phyloP scores from a whole-genome alignment of 768 basidiomycete species.

The Gelatoporia subvermispora region DNA sequence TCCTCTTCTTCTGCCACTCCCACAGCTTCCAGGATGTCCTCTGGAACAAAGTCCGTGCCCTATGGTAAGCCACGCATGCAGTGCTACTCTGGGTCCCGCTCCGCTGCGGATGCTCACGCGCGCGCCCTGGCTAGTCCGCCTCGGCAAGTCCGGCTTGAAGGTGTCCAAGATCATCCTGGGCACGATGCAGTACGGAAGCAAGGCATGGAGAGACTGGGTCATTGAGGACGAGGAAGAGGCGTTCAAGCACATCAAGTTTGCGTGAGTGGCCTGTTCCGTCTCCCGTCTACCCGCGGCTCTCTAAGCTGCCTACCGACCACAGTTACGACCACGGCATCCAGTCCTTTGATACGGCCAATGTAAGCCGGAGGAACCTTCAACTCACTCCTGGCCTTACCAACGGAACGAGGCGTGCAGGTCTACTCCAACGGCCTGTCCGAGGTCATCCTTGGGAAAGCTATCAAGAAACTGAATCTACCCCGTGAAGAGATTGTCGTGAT shows the following conservation, averaged over 20 bases:
- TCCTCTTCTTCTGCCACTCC: too few species aligned
- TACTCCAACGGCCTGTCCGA: slow-evolving; percentile 37
- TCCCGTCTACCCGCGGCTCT: background rate
- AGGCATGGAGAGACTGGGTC: slow-evolving; percentile 31
- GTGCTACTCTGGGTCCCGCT: background rate
- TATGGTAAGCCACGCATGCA: background rate
- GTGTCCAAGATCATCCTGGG: slow-evolving; percentile 32
- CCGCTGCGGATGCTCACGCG: background rate
- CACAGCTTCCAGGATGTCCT: background rate
- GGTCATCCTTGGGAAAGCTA: slow-evolving; percentile 38
- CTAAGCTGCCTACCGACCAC: background rate
- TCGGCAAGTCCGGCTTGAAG: slow-evolving; percentile 39
- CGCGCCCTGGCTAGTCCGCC: slow-evolving; percentile 20
- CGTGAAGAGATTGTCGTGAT: slow-evolving; percentile 44
- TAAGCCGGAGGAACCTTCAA: too few species aligned
- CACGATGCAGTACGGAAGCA: slow-evolving; percentile 14
- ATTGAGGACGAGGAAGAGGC: slow-evolving; percentile 6
- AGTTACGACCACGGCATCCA: slow-evolving; percentile 34
- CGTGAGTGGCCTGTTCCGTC: background rate
- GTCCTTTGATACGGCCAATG: slow-evolving; percentile 31
- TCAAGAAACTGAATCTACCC: slow-evolving; percentile 38
- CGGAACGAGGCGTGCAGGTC: too few species aligned
- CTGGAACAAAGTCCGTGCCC: background rate
- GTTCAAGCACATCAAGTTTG: slow-evolving; percentile 5
- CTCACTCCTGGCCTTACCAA: too few species aligned